Conservation (phyloP, 495 filamentous ascomycete species). For the Aspergillus ellipticus region DNA sequence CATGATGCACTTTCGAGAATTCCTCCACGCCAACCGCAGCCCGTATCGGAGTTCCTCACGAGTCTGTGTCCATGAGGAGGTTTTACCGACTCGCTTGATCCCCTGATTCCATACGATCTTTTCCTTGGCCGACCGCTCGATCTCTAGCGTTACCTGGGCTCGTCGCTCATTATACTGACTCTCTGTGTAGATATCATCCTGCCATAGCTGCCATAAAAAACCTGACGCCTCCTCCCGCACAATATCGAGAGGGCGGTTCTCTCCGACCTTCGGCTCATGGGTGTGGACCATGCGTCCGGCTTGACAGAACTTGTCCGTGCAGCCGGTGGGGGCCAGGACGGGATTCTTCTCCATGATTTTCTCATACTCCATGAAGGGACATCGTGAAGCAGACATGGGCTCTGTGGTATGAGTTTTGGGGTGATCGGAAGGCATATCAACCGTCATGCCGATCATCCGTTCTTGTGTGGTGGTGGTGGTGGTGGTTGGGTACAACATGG, state of each 20-base stretch:
- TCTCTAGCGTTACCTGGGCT: background rate
- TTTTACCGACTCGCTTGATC: slow-evolving; percentile 1
- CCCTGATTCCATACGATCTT: background rate
- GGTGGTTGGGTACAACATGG: too few species aligned
- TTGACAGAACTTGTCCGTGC: slow-evolving; percentile 1
- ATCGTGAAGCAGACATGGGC: background rate
- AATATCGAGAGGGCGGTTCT: background rate
- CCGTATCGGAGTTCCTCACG: background rate
- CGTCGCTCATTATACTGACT: background rate
- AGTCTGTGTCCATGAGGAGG: background rate
- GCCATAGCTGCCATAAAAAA: background rate
- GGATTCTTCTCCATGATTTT: background rate
- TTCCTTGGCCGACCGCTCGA: background rate
- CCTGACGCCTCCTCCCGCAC: slow-evolving; percentile 1
- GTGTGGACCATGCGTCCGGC: background rate
- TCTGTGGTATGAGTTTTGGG: too few species aligned
- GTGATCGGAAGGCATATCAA: too few species aligned
- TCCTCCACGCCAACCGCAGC: slow-evolving; percentile 3
- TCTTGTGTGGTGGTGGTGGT: too few species aligned
- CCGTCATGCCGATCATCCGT: too few species aligned
- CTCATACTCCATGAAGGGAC: background rate
- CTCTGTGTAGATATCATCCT: slow-evolving; percentile 3
- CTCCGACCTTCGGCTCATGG: background rate
- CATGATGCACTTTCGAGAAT: slow-evolving; percentile 5
- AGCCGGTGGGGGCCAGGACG: background rate